Conservation (phyloP, 2,329 filamentous ascomycete genomes). For the Neurospora sp. region DNA sequence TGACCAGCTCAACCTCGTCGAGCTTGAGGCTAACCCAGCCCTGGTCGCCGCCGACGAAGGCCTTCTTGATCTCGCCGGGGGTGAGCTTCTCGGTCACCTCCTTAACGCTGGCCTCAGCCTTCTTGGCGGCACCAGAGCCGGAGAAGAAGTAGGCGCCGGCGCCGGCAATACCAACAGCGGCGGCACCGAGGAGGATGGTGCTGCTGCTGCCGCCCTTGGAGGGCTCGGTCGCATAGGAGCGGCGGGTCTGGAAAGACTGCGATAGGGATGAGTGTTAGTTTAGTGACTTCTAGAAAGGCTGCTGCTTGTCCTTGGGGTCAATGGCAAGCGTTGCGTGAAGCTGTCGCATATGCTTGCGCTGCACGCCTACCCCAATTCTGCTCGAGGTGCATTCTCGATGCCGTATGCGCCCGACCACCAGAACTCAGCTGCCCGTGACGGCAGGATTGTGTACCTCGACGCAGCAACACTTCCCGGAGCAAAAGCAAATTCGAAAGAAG, state of each 20-base stretch:
- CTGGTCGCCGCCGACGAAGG: conserved; percentile 77
- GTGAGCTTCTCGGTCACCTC: conserved; percentile 29
- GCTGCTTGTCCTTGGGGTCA: neutral
- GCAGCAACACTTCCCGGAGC: neutral
- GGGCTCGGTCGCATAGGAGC: conserved; percentile 57
- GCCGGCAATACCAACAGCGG: conserved; percentile 48
- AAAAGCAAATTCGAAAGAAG: neutral
- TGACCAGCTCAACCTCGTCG: conserved; percentile 67
- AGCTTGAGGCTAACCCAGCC: conserved; percentile 78
- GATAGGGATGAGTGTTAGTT: neutral
- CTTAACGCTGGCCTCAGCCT: conserved; percentile 46
- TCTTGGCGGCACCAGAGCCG: conserved; percentile 41
- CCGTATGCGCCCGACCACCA: neutral
- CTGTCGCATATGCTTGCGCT: neutral
- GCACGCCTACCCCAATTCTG: neutral
- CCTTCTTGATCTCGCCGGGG: conserved; percentile 32
- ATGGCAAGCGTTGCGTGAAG: neutral
- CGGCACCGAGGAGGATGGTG: conserved; percentile 49
- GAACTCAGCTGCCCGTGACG: neutral
- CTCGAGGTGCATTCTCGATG: neutral
- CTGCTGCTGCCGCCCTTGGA: conserved; percentile 44
- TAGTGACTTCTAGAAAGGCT: neutral
- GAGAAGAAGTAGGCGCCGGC: conserved; percentile 46
- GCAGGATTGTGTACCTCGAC: neutral
- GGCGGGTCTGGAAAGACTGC: conserved; percentile 33